Evolutionary conservation across 352 stramenopile genomes (phyloP), one percentile per base, ranked within the genome.

Genomic region (Globisporangium viniferum): DNA sequence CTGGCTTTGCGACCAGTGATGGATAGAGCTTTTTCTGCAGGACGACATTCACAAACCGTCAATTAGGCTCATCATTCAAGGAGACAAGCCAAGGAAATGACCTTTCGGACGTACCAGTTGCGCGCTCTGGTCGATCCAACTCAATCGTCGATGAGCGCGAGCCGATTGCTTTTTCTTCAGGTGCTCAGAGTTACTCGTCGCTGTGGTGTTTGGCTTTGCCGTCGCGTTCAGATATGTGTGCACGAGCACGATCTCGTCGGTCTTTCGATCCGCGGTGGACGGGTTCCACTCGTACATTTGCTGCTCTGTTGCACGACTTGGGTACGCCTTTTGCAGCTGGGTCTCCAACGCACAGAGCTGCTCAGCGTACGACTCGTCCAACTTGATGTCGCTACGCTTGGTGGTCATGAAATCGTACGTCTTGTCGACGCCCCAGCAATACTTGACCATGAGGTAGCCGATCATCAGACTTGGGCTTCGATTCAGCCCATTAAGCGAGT

Each of bases 401-500:
- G 75, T 88, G 65, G 85, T 78, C 31, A 98, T 73, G 73, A 93
- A 98, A 54, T 97, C 91, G 68, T 97, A 91, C 5, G 86, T 82
- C 76, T 98, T 98, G 72, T 98, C 91, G 35, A 97, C 75, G 0
- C 91, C 88, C 93, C 93, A 98, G 59, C 88, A 89, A 73, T 97
- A 98, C 69, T 90, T 97, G 53, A 91, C 82, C 92, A 98, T 98
- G 22, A 98, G 74, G 69, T 97, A 98, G 49, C 81, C 87, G 51
- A 96, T 81, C 73, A 97, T 89, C 33, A 95, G 79, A 48, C 89
- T 88, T 41, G 88, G 88, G 35, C 86, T 96, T 27, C 93, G 82
- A 29, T 90, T 91, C 35, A 83, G 73, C 2, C 92, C 91, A 27
- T 95, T 80, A 31, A 97, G 73, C 39, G 87, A 97, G 71, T 97